phyloP scores from a whole-genome alignment of 169 alveolate genomes.

The Plasmodium vivax region DNA sequence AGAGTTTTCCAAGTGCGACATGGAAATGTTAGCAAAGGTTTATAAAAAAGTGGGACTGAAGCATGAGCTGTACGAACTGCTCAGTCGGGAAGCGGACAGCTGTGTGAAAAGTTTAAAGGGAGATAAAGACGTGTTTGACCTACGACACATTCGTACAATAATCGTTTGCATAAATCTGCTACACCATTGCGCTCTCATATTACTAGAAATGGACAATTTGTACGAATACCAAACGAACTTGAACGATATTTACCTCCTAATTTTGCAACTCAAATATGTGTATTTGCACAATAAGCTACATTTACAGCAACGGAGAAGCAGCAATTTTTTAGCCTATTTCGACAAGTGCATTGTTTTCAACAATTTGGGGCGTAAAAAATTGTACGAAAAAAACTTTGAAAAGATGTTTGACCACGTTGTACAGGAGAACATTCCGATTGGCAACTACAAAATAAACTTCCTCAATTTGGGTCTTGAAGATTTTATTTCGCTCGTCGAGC shows the following conservation, averaged over 20 bases:
- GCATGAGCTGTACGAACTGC: conserved; percentile 36
- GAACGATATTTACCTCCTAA: conserved; percentile 34
- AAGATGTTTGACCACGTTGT: conserved; percentile 31
- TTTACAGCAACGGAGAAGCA: neutral
- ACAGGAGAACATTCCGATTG: conserved; percentile 5
- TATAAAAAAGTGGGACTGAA: conserved; percentile 48
- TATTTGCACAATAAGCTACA: conserved; percentile 33
- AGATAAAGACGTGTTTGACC: conserved; percentile 33
- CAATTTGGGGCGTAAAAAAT: neutral
- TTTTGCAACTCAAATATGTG: conserved; percentile 55
- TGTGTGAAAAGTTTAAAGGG: conserved; percentile 9
- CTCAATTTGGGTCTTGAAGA: conserved; percentile 19
- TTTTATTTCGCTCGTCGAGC: conserved; percentile 33
- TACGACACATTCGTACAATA: conserved; percentile 1
- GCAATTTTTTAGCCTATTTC: conserved; percentile 13
- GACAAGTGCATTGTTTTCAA: conserved; percentile 12
- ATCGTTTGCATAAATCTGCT: conserved; percentile 27
- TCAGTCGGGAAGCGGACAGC: neutral
- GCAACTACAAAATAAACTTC: conserved; percentile 39
- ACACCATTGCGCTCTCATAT: conserved; percentile 57
- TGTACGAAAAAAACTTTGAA: conserved; percentile 12
- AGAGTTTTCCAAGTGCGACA: conserved; percentile 6
- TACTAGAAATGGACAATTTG: conserved; percentile 35
- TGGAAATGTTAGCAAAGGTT: conserved; percentile 19
- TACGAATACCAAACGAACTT: conserved; percentile 8